Conservation (phyloP, 2,329 filamentous ascomycete species). For the Scorias spongiosa region DNA sequence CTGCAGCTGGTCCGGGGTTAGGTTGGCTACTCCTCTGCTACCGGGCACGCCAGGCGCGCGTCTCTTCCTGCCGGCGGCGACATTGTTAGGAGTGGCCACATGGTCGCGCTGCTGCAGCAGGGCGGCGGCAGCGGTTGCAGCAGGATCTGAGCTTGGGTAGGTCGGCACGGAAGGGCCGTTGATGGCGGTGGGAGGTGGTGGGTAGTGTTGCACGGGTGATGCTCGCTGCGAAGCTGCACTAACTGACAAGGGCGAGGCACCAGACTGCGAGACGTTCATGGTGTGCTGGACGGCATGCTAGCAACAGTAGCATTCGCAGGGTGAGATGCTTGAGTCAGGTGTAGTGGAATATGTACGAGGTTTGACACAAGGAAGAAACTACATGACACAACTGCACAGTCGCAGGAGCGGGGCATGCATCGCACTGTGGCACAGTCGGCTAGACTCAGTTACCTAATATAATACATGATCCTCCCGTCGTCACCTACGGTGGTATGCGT, state of each 20-base stretch:
- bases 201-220: not conserved
- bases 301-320: not conserved
- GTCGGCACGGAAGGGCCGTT: not conserved
- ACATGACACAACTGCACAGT: too few species aligned
- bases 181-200: not conserved
- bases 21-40: conserved; percentile 62
- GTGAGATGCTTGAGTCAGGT: not conserved
- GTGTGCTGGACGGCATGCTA: not conserved
- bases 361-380: not conserved
- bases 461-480: too few species aligned
- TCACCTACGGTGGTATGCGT: too few species aligned
- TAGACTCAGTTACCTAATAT: too few species aligned
- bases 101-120: conserved; percentile 1
- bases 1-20: conserved; percentile 76
- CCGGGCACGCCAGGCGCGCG: conserved; percentile 21
- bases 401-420: too few species aligned
- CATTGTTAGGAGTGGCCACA: not conserved
- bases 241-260: not conserved
- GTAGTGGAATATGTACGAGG: not conserved
- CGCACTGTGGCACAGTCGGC: too few species aligned
- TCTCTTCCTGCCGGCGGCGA: conserved; percentile 14
- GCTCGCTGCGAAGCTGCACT: not conserved
- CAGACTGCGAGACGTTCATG: not conserved
- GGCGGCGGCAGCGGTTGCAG: not conserved
- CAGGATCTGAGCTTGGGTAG: not conserved